Percentiles rank a stretch among this genome's conserved stretches.
These are phyloP conservation scores for Metroxylon sagu DNA, from an alignment of 176 grass and related monocot species.

Conservation along the genomic window DNA sequence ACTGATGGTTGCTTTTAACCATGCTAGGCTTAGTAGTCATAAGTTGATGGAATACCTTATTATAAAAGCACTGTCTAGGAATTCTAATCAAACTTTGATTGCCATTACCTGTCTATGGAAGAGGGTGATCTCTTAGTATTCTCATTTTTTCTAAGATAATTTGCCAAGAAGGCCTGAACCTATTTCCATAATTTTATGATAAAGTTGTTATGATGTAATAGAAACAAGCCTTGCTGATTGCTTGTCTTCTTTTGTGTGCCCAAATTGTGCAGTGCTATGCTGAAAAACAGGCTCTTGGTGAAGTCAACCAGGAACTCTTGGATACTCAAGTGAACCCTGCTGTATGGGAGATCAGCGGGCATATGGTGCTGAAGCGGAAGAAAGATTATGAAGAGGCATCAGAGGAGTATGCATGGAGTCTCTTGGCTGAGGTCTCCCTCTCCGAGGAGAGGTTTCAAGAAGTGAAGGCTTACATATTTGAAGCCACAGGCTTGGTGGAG, in stretches of 20 bases:
- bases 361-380: slow-evolving; percentile 1
- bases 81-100: no score
- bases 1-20: no score
- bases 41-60: no score
- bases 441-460: slow-evolving; percentile 5
- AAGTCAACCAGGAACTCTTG: slow-evolving; percentile 1
- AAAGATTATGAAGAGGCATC: slow-evolving; percentile 7
- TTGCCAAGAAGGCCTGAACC: neutral
- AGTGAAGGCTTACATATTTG: slow-evolving; percentile 4
- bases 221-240: neutral
- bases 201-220: neutral
- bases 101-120: no score
- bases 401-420: slow-evolving; percentile 5
- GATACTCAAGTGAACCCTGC: slow-evolving; percentile 8
- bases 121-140: no score
- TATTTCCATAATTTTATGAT: neutral
- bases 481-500: neutral
- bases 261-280: slow-evolving; percentile 2
- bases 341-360: slow-evolving; percentile 4
- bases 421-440: neutral
- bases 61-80: no score
- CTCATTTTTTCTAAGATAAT: no score
- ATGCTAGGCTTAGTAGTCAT: no score
- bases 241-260: no score
- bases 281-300: slow-evolving; percentile 1